phyloP scores from a whole-genome alignment of 345 rosid genomes.

The Capsella bursapastoris region DNA sequence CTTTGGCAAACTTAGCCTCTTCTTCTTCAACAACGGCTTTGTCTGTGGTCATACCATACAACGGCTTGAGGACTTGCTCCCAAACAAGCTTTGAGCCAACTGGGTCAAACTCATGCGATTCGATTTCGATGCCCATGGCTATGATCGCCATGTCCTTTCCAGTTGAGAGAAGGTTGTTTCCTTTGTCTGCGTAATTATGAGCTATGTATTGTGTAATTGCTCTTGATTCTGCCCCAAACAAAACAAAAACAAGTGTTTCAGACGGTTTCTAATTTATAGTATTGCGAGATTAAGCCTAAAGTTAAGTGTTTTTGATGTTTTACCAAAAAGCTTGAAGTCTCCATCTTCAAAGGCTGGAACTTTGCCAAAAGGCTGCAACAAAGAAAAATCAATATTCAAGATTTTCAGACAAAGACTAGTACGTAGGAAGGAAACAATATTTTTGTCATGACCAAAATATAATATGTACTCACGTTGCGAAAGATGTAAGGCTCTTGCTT shows the following conservation, averaged over 20 bases:
- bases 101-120: constrained; percentile 58
- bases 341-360: constrained; percentile 77
- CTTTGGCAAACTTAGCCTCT: constrained; percentile 44
- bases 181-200: constrained; percentile 40
- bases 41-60: constrained; percentile 36
- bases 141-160: constrained; percentile 37
- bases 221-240: constrained; percentile 45
- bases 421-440: neutral
- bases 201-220: constrained; percentile 48
- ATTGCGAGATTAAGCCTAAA: neutral
- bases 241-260: neutral
- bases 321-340: constrained; percentile 76
- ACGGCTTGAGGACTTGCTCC: constrained; percentile 32
- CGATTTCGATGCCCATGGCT: constrained; percentile 48
- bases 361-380: constrained; percentile 81
- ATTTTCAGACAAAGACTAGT: constrained; percentile 11
- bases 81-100: constrained; percentile 40
- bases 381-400: neutral
- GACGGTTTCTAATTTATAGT: too few relatives aligned
- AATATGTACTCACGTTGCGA: constrained; percentile 38
- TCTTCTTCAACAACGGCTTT: constrained; percentile 33
- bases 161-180: constrained; percentile 39
- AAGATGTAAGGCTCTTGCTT: constrained; percentile 41
- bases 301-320: constrained; percentile 3
- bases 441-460: neutral